A percentile compares a stretch with the other conserved stretches of the same genome.
phyloP scores from a whole-genome alignment of 768 basidiomycete species.

The Scleroderma bovista region DNA sequence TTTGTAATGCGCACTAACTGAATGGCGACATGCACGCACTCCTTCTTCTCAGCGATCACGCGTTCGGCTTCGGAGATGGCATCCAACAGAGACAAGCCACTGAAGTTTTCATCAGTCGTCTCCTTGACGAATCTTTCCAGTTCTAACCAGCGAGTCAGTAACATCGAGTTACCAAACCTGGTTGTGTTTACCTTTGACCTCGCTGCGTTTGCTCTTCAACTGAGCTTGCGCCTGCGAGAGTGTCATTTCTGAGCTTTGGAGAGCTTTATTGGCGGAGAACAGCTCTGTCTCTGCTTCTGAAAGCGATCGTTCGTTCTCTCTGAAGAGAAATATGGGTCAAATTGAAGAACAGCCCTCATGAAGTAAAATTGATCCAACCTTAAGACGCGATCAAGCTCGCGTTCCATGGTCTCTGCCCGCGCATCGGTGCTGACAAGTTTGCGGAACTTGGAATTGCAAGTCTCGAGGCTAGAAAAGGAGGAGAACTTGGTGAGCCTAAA shows the following conservation, averaged over 20 bases:
- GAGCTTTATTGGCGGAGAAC: conserved; percentile 43
- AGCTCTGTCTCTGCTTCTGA: conserved; percentile 27
- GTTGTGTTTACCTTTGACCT: conserved; percentile 50
- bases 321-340: conserved; percentile 23
- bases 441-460: conserved; percentile 55
- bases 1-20: neutral
- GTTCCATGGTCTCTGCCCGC: conserved; percentile 63
- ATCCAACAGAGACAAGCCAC: conserved; percentile 37
- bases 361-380: conserved; percentile 41
- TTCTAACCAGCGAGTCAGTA: conserved; percentile 30
- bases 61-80: conserved; percentile 39
- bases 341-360: neutral
- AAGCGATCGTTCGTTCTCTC: conserved; percentile 65
- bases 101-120: conserved; percentile 23
- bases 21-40: conserved; percentile 6
- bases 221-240: conserved; percentile 56
- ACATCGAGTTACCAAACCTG: neutral
- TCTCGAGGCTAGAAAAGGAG: conserved; percentile 47
- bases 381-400: conserved; percentile 54
- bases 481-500: conserved; percentile 3
- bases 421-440: conserved; percentile 60
- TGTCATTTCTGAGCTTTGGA: conserved; percentile 61
- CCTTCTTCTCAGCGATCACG: conserved; percentile 11
- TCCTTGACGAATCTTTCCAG: conserved; percentile 43
- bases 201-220: conserved; percentile 54